Evolutionary conservation across 805 yeast genomes (phyloP).

Genomic region (Candida coquimbonensis): DNA sequence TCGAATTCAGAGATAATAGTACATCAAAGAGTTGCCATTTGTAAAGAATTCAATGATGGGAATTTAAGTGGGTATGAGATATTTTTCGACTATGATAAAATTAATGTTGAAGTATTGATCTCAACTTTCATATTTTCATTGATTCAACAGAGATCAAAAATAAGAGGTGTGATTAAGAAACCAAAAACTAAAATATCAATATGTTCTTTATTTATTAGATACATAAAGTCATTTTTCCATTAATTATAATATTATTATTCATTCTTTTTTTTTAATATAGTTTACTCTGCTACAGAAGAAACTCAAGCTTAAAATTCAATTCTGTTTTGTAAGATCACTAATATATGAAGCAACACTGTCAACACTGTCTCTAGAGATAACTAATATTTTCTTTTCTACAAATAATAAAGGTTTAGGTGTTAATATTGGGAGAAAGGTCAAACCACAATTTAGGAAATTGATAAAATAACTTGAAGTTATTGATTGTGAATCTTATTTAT

Average conservation of each 20-base stretch:
- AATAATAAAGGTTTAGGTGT: conserved; percentile 8
- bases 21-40: conserved; percentile 16
- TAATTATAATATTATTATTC: not conserved
- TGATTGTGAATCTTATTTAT: conserved; percentile 4
- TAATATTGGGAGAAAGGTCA: conserved; percentile 15
- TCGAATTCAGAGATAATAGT: conserved; percentile 4
- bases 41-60: conserved; percentile 10
- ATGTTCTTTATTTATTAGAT: not conserved
- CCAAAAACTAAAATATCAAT: not conserved
- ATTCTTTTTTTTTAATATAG: conserved; percentile 9
- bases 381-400: conserved; percentile 17
- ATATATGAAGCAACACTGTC: not conserved
- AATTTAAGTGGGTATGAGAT: conserved; percentile 8
- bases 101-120: conserved; percentile 19
- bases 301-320: conserved; percentile 7
- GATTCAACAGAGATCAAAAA: conserved; percentile 4
- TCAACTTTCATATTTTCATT: conserved; percentile 17
- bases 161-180: conserved; percentile 6
- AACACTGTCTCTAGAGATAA: conserved; percentile 5
- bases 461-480: conserved; percentile 12
- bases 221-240: not conserved
- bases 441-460: conserved; percentile 20
- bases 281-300: conserved; percentile 20
- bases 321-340: conserved; percentile 16
- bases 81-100: conserved; percentile 15